These are phyloP conservation scores for Penicillium roqueforti DNA, from an alignment of 495 filamentous ascomycete genomes.

Conservation along the genomic window DNA sequence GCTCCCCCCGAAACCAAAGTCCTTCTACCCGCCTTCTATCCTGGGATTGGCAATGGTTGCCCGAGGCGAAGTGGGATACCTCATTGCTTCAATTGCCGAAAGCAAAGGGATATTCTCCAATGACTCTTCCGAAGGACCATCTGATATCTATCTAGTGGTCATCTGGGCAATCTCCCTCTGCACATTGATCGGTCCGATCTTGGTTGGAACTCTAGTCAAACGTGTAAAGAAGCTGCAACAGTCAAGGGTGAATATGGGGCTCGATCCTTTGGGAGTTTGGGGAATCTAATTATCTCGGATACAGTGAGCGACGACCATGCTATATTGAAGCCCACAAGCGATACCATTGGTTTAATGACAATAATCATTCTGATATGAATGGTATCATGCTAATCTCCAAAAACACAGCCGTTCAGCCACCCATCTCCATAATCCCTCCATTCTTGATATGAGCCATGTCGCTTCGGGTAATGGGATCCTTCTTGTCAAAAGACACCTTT, in stretches of 20 bases:
- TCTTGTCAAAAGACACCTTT: conserved; percentile 15
- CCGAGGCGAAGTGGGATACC: conserved; percentile 73
- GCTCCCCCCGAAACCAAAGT: conserved; percentile 42
- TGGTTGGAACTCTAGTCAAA: conserved; percentile 58
- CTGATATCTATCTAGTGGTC: conserved; percentile 59
- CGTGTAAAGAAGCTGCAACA: conserved; percentile 40
- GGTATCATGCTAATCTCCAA: background rate
- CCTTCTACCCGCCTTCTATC: conserved; percentile 57
- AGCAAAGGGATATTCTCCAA: conserved; percentile 52
- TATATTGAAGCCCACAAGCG: background rate
- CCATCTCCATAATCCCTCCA: conserved; percentile 13
- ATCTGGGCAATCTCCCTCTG: conserved; percentile 75
- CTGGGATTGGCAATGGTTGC: conserved; percentile 65
- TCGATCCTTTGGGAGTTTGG: conserved; percentile 38
- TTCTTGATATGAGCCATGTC: conserved; percentile 22
- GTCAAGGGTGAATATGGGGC: conserved; percentile 16
- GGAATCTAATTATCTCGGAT: conserved; percentile 20
- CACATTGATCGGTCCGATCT: conserved; percentile 67
- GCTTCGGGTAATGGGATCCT: conserved; percentile 20
- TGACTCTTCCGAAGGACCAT: conserved; percentile 14
- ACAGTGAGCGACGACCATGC: background rate
- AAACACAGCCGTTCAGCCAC: background rate
- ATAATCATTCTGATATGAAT: background rate
- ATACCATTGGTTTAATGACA: background rate
- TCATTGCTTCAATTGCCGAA: conserved; percentile 68